phyloP scores from a whole-genome alignment of 441 rosid genomes.

The Brassica hybrid region DNA sequence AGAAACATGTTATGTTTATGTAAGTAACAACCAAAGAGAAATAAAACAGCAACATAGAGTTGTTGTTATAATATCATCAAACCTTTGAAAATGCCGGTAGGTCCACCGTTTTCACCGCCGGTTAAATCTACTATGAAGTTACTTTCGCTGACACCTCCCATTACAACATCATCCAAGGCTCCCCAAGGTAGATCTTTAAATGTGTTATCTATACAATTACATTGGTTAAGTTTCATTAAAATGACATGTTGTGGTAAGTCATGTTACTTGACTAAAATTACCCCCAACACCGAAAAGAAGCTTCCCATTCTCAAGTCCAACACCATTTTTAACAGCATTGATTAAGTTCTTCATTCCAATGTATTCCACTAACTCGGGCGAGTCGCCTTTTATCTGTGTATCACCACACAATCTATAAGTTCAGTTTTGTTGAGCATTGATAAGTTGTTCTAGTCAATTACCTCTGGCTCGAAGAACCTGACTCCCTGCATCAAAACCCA shows the following conservation, averaged over 20 bases:
- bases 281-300: constrained; percentile 79
- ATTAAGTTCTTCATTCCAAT: constrained; percentile 86
- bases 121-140: constrained; percentile 60
- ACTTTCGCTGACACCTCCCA: constrained; percentile 96
- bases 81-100: constrained; percentile 83
- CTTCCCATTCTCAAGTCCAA: constrained; percentile 78
- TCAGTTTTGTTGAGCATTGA: not conserved
- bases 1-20: constrained; percentile 21
- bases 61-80: constrained; percentile 25
- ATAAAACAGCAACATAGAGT: not conserved
- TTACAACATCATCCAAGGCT: constrained; percentile 92
- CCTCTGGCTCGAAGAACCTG: constrained; percentile 98
- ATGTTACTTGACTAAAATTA: constrained; percentile 31
- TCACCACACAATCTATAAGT: constrained; percentile 32
- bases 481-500: constrained; percentile 68
- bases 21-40: constrained; percentile 11
- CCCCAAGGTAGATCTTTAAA: constrained; percentile 92
- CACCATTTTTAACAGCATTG: constrained; percentile 68
- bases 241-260: not conserved
- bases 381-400: constrained; percentile 85
- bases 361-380: constrained; percentile 83
- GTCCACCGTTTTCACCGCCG: constrained; percentile 77
- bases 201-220: constrained; percentile 52
- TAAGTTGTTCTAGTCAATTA: no score
- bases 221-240: not conserved